Evolutionary conservation across 805 yeast species (phyloP), one percentile per base, ranked within the genome.

Genomic region (Peterozyma toletana): DNA sequence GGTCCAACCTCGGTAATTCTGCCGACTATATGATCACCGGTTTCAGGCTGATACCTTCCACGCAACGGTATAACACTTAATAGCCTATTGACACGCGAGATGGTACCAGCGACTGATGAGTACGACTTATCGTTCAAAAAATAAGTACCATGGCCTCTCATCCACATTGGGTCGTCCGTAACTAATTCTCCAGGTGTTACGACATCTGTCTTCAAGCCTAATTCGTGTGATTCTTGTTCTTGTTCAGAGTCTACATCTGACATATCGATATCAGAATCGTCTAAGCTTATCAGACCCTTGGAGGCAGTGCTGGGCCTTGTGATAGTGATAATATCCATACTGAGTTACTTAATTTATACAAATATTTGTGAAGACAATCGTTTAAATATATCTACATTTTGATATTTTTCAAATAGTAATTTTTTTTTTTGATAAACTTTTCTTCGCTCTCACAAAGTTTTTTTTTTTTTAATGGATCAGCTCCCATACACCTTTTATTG

Each of bases 141-240:
- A 60, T 88, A 93, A 0, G 98, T 93, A 5, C 99, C 99, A 58
- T 91, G 99, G 30, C 99, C 99, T 57, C 95, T 78, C 99, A 93
- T 93, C 97, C 98, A 93, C 2, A 83, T 75, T 6, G 96, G 86
- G 56, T 93, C 98, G 53, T 86, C 93, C 0, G 98, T 93, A n/a
- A 93, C 86, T 41, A 90, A 66, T 59, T 93, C 97, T 9, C 99
- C 99, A 0, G 99, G 99, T 1, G 97, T 88, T 15, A 91, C 96
- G 9, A 93, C 63, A 17, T 44, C 51, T 43, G 50, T 42, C 17
- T 45, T 38, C 9, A 13, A 36, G 42, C 35, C 38, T 41, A 35
- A 42, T 11, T 44, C 46, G 4, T 36, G 38, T 31, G 38, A 41
- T 9, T 41, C 45, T 5, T 64, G 58, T 16, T 66, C 71, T 2